phyloP scores from a whole-genome alignment of 768 basidiomycete genomes.

The Leccinum uliginosum region DNA sequence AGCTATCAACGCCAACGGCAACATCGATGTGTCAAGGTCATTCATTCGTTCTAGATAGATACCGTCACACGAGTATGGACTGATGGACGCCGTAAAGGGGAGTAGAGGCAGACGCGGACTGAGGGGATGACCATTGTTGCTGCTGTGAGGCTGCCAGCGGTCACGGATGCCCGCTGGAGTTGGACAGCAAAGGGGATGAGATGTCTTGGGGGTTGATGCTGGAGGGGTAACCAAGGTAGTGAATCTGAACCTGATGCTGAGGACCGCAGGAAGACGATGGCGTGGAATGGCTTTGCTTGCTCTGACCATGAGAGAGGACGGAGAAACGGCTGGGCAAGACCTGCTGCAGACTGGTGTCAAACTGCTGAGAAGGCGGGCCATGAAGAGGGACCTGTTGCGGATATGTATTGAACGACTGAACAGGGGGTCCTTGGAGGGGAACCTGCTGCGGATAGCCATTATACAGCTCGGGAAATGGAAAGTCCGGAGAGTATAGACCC shows the following conservation, averaged over 20 bases:
- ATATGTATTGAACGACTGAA: not conserved
- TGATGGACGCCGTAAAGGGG: not conserved
- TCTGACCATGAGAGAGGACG: not conserved
- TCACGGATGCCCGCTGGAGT: conserved; percentile 10
- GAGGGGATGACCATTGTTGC: not conserved
- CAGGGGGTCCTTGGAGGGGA: not conserved
- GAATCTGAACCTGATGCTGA: conserved; percentile 1
- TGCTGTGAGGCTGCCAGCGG: not conserved
- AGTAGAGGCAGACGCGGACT: not conserved
- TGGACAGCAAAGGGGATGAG: conserved; percentile 16
- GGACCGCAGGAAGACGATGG: not conserved
- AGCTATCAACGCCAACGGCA: not conserved
- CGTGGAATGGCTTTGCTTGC: conserved; percentile 4
- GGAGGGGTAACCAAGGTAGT: conserved; percentile 6
- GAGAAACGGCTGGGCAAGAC: not conserved
- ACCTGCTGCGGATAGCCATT: not conserved
- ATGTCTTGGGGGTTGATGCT: not conserved
- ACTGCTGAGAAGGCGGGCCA: not conserved
- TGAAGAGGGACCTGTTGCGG: conserved; percentile 3
- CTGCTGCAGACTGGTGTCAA: not conserved
- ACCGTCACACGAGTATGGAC: not conserved
- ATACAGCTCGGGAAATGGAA: conserved; percentile 5
- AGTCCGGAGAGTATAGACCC: not conserved
- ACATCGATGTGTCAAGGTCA: not conserved
- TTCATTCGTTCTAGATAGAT: not conserved